phyloP scores from a whole-genome alignment of 345 rosid genomes.

The Microcos paniculata region DNA sequence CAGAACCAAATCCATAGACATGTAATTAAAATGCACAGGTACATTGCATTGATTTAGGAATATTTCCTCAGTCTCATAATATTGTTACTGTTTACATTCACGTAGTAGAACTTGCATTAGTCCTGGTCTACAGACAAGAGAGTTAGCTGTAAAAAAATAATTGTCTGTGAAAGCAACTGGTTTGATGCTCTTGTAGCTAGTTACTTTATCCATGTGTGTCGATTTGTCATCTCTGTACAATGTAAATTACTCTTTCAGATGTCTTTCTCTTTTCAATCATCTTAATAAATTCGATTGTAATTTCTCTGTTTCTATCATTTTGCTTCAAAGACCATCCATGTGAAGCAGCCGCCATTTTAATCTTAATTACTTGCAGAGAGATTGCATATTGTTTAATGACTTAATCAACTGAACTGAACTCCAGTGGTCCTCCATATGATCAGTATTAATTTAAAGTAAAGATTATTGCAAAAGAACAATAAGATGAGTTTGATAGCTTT shows the following conservation, averaged over 20 bases:
- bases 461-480: not conserved
- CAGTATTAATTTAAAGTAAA: not conserved
- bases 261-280: not conserved
- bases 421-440: not conserved
- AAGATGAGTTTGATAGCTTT: not conserved
- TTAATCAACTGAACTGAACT: not conserved
- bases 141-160: slow-evolving; percentile 5
- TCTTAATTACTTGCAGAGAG: slow-evolving; percentile 4
- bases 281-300: not conserved
- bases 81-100: not conserved
- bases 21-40: not conserved
- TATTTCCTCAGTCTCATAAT: not conserved
- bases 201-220: not conserved
- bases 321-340: not conserved
- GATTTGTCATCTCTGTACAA: not conserved
- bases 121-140: not conserved
- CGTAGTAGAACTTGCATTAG: not conserved
- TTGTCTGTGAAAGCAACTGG: not conserved
- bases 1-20: slow-evolving; percentile 5
- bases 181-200: slow-evolving; percentile 3
- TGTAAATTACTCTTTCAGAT: not conserved
- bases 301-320: no score
- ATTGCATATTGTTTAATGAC: not conserved
- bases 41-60: not conserved
- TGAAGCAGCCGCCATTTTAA: not conserved